Evolutionary conservation across 2,329 filamentous ascomycete genomes (phyloP).

Genomic region (Ilyonectria mors-panacis): DNA sequence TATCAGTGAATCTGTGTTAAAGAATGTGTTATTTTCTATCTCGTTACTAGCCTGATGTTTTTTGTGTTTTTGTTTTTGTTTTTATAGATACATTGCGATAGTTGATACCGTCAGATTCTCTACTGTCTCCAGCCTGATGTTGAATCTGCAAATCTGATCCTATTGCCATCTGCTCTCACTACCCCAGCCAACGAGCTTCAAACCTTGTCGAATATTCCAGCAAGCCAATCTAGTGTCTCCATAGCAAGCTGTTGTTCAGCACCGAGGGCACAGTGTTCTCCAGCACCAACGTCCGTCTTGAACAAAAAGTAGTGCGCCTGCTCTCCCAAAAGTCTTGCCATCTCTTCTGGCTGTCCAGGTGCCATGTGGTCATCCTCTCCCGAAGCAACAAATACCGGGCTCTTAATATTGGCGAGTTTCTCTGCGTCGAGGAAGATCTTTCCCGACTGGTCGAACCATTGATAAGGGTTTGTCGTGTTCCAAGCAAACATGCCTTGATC

Average conservation of each 20-base stretch:
- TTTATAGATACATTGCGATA: no score
- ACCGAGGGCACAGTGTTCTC: constrained; percentile 29
- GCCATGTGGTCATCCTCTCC: constrained; percentile 24
- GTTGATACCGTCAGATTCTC: no score
- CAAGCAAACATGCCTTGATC: constrained; percentile 29
- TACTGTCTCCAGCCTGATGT: no score
- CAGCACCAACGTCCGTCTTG: constrained; percentile 30
- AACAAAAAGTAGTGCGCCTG: constrained; percentile 24
- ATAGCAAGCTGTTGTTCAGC: constrained; percentile 29
- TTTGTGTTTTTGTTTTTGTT: no score
- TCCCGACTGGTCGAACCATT: constrained; percentile 19
- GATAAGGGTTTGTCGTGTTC: constrained; percentile 26
- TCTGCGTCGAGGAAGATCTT: constrained; percentile 22
- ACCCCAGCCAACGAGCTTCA: neutral
- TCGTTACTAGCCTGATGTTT: no score
- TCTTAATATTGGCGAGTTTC: constrained; percentile 19
- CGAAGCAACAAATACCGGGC: constrained; percentile 25
- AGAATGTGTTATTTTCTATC: no score
- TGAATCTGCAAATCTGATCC: no score
- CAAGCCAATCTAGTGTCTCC: constrained; percentile 26
- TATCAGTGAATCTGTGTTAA: no score
- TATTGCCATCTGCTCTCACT: no score
- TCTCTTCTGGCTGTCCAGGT: constrained; percentile 26
- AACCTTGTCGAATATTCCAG: constrained; percentile 18
- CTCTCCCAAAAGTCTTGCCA: constrained; percentile 26